phyloP scores from a whole-genome alignment of 441 rosid species.

The Croton setiger region DNA sequence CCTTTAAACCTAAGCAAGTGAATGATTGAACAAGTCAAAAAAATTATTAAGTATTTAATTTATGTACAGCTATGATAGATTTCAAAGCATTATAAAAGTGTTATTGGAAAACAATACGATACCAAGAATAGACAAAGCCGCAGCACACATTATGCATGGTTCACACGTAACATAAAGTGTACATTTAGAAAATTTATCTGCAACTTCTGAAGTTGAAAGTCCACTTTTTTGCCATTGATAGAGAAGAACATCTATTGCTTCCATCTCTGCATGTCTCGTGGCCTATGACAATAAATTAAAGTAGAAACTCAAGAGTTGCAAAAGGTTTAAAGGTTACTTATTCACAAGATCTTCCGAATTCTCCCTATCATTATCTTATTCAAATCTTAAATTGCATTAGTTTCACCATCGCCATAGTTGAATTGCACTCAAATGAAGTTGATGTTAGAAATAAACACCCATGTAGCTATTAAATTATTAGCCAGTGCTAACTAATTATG shows the following conservation, averaged over 20 bases:
- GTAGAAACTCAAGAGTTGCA: background rate
- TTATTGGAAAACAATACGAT: slow-evolving; percentile 16
- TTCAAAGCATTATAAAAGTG: background rate
- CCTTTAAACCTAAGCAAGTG: slow-evolving; percentile 47
- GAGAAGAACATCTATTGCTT: slow-evolving; percentile 71
- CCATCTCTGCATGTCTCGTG: slow-evolving; percentile 96
- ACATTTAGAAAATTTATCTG: slow-evolving; percentile 62
- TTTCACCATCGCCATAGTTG: background rate
- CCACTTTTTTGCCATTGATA: slow-evolving; percentile 56
- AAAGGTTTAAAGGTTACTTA: background rate
- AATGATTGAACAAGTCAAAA: slow-evolving; percentile 3
- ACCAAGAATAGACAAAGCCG: slow-evolving; percentile 77
- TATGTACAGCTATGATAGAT: background rate
- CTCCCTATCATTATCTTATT: background rate
- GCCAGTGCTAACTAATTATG: no score
- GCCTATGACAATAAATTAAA: slow-evolving; percentile 41
- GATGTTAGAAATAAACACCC: no score
- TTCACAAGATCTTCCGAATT: background rate
- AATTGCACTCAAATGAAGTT: no score
- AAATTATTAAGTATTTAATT: background rate
- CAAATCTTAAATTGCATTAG: background rate
- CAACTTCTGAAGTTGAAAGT: slow-evolving; percentile 50
- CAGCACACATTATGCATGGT: slow-evolving; percentile 97
- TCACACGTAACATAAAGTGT: slow-evolving; percentile 81
- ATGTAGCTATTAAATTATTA: no score